Base-by-base conservation (phyloP, 371 early-diverging fungal genomes). In the Rhizopus sp. region DNA sequence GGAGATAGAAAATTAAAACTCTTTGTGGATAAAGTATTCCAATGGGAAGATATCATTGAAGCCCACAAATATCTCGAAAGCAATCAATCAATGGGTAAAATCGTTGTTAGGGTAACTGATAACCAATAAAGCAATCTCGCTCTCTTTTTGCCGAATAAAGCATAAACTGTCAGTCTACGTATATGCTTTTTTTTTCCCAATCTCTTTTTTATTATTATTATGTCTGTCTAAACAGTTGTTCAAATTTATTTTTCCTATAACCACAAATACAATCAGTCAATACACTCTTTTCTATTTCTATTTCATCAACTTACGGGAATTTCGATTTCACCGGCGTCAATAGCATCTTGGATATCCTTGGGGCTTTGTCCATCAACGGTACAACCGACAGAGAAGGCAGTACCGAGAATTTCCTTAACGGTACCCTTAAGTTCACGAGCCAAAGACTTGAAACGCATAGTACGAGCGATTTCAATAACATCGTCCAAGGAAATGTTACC, bases 331-430 rank as follows among this genome's bases (percentile, higher is more conserved):
- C 95, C 96, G 49, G 77, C 80, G 62, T 80, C 80, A 55, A 80
- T 80, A 55, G 75, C 73, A 42, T 64, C 68, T 54, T 72, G 68
- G 45, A 80, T 53, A 42, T 77, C 80, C 56, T 72, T 68, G 60
- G 80, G 80, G 70, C 59, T 75, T 59, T 77, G 73, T 55, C 80
- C 77, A 57, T 80, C 80, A 39, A 80, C 80, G 50, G 80, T 96
- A 91, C 99, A 99, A 56, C 99, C 99, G 62, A 99, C 95, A 46
- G 99, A 52, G 42, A 62, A 52, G 23, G 90, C 89, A 61, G 97
- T 98, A 57, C 99, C 99, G 60, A 99, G 91, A 64, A 99, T 95
- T 84, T 99, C 98, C 87, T 95, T 95, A 73, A 99, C 98, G 62
- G 95, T 93, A 60, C 99, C 99, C 59, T 83, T 73, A 65, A 99